Evolutionary conservation across 2,329 filamentous ascomycete genomes (phyloP).

Genomic region (Myotisia sp.): DNA sequence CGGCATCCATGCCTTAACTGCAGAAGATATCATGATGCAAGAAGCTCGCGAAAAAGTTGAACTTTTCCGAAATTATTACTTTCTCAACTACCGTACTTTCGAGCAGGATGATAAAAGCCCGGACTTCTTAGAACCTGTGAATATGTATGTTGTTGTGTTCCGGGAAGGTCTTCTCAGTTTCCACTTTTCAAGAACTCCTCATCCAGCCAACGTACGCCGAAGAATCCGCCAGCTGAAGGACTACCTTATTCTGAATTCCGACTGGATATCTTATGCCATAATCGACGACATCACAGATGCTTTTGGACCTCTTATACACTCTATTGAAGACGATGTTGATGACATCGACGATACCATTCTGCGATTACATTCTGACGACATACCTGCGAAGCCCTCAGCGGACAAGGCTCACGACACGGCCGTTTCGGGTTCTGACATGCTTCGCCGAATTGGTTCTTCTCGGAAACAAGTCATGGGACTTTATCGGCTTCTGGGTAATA

Average conservation of each 20-base stretch:
- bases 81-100: conserved; percentile 95
- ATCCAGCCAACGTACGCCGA: conserved; percentile 87
- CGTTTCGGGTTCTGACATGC: conserved; percentile 58
- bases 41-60: conserved; percentile 97
- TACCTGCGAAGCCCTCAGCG: conserved; percentile 10
- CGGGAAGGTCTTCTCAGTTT: conserved; percentile 90
- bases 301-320: conserved; percentile 81
- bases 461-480: conserved; percentile 95
- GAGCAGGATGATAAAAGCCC: conserved; percentile 85
- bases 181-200: conserved; percentile 91
- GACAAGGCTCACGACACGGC: conserved; percentile 29
- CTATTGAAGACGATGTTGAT: conserved; percentile 90
- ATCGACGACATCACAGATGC: conserved; percentile 98
- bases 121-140: conserved; percentile 85
- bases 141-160: conserved; percentile 96
- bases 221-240: conserved; percentile 87
- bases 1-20: conserved; percentile 86
- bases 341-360: conserved; percentile 90
- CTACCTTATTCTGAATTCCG: conserved; percentile 79
- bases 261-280: conserved; percentile 97
- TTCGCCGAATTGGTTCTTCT: conserved; percentile 81
- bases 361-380: conserved; percentile 53
- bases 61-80: conserved; percentile 93
- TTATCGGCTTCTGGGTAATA: conserved; percentile 84
- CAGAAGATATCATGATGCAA: conserved; percentile 94